phyloP scores from a whole-genome alignment of 1,284 basidiomycete species.

The Sporisorium scitamineum region DNA sequence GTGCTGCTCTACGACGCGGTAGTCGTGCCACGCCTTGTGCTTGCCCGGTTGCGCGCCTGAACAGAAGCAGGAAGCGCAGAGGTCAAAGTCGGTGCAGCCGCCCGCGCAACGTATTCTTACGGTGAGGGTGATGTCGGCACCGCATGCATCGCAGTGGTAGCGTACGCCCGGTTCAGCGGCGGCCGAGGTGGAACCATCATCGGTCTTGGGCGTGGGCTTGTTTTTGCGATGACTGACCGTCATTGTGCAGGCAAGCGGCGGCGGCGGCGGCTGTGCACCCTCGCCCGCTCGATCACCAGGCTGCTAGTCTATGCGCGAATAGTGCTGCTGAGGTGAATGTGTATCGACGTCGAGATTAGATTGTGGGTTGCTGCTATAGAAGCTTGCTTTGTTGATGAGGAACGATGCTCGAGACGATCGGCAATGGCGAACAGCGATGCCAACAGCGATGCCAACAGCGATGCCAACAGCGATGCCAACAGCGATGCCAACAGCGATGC shows the following conservation, averaged over 20 bases:
- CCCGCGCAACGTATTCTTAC: constrained; percentile 67
- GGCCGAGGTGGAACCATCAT: constrained; percentile 54
- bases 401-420: background rate
- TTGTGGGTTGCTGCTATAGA: background rate
- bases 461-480: background rate
- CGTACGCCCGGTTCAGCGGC: constrained; percentile 66
- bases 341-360: background rate
- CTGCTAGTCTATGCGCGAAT: background rate
- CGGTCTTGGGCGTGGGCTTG: constrained; percentile 60
- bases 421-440: background rate
- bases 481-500: background rate
- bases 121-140: constrained; percentile 68
- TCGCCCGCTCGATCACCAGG: background rate
- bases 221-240: constrained; percentile 69
- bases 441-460: too few relatives aligned
- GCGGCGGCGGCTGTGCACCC: background rate
- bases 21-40: constrained; percentile 89
- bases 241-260: constrained; percentile 40
- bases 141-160: constrained; percentile 69
- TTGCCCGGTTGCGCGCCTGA: constrained; percentile 87
- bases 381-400: background rate
- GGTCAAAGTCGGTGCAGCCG: constrained; percentile 70
- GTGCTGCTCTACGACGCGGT: constrained; percentile 94
- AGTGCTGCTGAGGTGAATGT: background rate
- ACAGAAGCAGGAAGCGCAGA: constrained; percentile 81